Percentiles rank a stretch among this genome's conserved stretches.
phyloP scores from a whole-genome alignment of 2,329 filamentous ascomycete genomes.

The Paecilomyces dactylethromorphus region DNA sequence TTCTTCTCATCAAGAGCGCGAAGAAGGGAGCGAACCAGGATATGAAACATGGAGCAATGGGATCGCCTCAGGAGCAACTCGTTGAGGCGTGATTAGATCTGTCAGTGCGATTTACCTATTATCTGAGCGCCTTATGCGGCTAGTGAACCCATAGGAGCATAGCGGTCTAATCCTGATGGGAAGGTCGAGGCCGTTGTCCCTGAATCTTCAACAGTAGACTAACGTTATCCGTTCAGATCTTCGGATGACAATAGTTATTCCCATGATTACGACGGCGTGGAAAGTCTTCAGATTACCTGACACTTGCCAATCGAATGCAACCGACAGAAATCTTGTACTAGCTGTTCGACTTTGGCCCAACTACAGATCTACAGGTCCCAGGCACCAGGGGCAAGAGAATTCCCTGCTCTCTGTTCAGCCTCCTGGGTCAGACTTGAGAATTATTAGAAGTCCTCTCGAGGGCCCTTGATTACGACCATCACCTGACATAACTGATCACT shows the following conservation, averaged over 20 bases:
- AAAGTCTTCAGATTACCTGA: not conserved
- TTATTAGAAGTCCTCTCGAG: not conserved
- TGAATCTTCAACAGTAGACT: not conserved
- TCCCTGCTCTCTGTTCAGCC: not conserved
- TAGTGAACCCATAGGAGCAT: not conserved
- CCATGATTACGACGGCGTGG: not conserved
- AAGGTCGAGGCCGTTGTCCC: not conserved
- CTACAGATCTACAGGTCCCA: not conserved
- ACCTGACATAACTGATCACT: not conserved
- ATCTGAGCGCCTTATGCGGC: not conserved
- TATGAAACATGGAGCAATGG: not conserved
- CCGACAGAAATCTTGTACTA: not conserved
- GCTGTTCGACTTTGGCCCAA: not conserved
- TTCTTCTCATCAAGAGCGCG: not conserved
- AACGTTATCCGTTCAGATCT: not conserved
- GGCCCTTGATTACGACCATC: not conserved
- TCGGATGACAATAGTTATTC: not conserved
- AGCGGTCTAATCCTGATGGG: not conserved
- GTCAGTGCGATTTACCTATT: not conserved
- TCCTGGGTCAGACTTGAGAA: not conserved
- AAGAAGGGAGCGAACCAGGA: not conserved
- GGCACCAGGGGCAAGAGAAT: not conserved
- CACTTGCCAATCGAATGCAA: not conserved
- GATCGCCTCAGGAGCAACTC: not conserved
- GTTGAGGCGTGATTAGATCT: not conserved